phyloP scores from a whole-genome alignment of 805 yeast genomes.

The Wickerhamiella spandovensis region DNA sequence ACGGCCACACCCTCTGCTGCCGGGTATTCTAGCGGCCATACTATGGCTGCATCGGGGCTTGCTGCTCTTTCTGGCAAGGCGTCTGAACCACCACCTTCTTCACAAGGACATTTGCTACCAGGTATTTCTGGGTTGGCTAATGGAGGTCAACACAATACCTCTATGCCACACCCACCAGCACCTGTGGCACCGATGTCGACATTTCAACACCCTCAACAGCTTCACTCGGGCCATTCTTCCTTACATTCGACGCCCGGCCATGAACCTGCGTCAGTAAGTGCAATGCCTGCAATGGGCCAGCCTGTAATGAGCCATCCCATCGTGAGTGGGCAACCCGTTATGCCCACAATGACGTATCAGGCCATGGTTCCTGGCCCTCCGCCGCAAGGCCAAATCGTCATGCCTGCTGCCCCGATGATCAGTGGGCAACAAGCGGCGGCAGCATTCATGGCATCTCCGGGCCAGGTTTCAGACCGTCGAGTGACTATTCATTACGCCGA shows the following conservation, averaged over 20 bases:
- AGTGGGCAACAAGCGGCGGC: slow-evolving; percentile 3
- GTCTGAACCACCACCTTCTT: background rate
- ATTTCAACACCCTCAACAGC: background rate
- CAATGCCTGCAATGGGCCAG: too few relatives aligned
- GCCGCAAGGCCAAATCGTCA: background rate
- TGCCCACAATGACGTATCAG: background rate
- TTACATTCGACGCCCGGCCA: background rate
- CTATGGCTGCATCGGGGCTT: background rate
- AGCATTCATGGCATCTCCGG: background rate
- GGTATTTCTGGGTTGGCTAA: background rate
- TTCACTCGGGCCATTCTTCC: too few relatives aligned
- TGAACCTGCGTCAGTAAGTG: background rate
- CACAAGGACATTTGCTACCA: background rate
- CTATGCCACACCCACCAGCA: background rate
- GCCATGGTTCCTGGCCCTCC: background rate
- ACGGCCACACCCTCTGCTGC: background rate
- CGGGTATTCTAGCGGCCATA: background rate
- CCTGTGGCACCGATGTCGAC: background rate
- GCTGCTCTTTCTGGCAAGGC: background rate
- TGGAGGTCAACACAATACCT: background rate
- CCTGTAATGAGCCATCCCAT: too few relatives aligned
- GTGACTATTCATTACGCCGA: slow-evolving; percentile 23
- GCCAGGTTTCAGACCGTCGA: slow-evolving; percentile 14
- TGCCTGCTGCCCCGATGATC: background rate
- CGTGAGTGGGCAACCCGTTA: background rate